Evolutionary conservation across 2,329 filamentous ascomycete species (phyloP), one percentile per base, ranked within the genome.

Genomic region (Monosporascus sp.): DNA sequence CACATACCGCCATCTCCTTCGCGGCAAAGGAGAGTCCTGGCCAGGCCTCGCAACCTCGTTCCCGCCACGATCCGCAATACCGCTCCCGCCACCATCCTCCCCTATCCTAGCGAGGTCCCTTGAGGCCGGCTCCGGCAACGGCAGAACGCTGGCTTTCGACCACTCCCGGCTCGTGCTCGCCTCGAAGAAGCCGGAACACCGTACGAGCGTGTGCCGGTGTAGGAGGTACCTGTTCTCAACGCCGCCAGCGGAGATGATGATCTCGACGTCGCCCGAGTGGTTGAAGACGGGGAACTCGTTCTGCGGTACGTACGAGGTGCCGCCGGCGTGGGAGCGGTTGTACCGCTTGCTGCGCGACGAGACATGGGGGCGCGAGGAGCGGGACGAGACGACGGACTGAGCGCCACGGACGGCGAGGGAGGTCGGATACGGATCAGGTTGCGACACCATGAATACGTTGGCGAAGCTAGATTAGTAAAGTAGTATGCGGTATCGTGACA

Each of bases 211-310:
- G 65, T 97, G 81, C 55, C 86, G 81, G 73, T 97, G 93, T 53
- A 97, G 79, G 47, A 97, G 78, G 68, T 97, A 97, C 56, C 88
- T 81, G 67, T 90, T 89, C 71, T 94, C 88, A 66, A 85, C 83
- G 57, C 82, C 79, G 50, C 87, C 76, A 15, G 83, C 80, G 65
- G 79, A 81, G 64, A 97, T 82, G 52, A 93, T 67, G 57, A 69
- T 91, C 72, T 97, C 93, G 65, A 97, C 90, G 71, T 97, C 92
- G 66, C 93, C 93, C 38, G 89, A 93, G 63, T 92, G 87, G 49
- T 85, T 86, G 72, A 97, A 97, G 66, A 95, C 76, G 22, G 93
- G 93, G 63, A 97, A 97, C 69, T 97, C 92, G 68, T 97, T 97
- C 67, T 89, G 88, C 43, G 88, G 82, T 24, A 83, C 74, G 65